These are phyloP conservation scores for Wickerhamiella vanderwaltii DNA, from an alignment of 805 yeast species.

Conservation along the genomic window DNA sequence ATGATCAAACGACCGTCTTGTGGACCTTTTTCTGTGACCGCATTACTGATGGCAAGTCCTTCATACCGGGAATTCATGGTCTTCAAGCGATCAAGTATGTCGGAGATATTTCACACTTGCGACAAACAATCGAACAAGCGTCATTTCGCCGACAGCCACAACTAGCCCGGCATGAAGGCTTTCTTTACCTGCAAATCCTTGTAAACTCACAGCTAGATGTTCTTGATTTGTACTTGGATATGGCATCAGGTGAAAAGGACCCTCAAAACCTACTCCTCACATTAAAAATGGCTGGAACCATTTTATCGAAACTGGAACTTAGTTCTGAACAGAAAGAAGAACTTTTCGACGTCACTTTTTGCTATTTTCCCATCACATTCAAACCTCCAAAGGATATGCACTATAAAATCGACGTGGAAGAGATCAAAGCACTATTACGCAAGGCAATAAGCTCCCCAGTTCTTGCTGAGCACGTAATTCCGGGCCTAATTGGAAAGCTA, in stretches of 20 bases:
- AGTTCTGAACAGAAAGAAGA: slow-evolving; percentile 42
- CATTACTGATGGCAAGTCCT: slow-evolving; percentile 48
- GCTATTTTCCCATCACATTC: slow-evolving; percentile 94
- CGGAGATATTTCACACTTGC: slow-evolving; percentile 38
- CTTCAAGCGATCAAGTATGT: slow-evolving; percentile 35
- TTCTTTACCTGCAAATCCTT: slow-evolving; percentile 32
- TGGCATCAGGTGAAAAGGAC: slow-evolving; percentile 85
- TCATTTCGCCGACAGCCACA: slow-evolving; percentile 22
- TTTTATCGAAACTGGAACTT: slow-evolving; percentile 34
- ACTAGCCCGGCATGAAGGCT: slow-evolving; percentile 40
- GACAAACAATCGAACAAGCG: slow-evolving; percentile 16
- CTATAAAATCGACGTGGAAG: slow-evolving; percentile 63
- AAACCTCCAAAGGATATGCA: slow-evolving; percentile 84
- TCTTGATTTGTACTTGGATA: slow-evolving; percentile 46
- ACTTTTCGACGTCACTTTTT: slow-evolving; percentile 76
- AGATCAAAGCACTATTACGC: slow-evolving; percentile 53
- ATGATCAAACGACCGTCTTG: slow-evolving; percentile 28
- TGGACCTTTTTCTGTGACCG: slow-evolving; percentile 48
- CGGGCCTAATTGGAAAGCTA: slow-evolving; percentile 67
- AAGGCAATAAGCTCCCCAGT: slow-evolving; percentile 46
- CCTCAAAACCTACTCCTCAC: slow-evolving; percentile 74
- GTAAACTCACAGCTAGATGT: slow-evolving; percentile 23
- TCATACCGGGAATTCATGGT: slow-evolving; percentile 43
- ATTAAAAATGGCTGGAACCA: slow-evolving; percentile 40
- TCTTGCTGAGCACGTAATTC: slow-evolving; percentile 63